Evolutionary conservation across 2,329 filamentous ascomycete genomes (phyloP).

Genomic region (Nothopassalora personata): DNA sequence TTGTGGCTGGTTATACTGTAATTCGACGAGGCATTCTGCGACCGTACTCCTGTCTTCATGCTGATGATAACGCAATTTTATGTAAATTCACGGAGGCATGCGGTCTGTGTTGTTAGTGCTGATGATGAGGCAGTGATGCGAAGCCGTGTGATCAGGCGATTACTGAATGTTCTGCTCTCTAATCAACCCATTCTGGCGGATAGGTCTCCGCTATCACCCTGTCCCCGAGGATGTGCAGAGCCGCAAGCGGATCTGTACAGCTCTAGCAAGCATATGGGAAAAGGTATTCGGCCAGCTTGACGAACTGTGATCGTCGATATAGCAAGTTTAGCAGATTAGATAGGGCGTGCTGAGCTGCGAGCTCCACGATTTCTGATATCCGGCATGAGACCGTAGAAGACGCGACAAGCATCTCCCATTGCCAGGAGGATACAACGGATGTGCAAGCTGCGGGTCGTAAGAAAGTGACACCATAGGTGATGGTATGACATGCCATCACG

Average conservation of each 20-base stretch:
- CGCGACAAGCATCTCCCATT: neutral
- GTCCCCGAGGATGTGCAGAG: neutral
- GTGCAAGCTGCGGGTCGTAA: neutral
- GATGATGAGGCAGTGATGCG: neutral
- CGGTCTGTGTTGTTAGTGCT: neutral
- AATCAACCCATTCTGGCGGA: neutral
- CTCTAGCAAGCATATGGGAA: neutral
- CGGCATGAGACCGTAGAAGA: neutral
- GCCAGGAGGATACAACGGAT: neutral
- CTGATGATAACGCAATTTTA: neutral
- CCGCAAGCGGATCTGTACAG: neutral
- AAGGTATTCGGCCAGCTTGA: neutral
- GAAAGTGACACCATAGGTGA: neutral
- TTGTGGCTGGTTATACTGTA: neutral
- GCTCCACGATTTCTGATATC: neutral
- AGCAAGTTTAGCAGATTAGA: neutral
- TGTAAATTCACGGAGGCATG: neutral
- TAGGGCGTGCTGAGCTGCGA: neutral
- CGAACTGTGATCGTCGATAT: slow-evolving; percentile 5
- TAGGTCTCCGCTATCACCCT: neutral
- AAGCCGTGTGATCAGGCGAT: neutral
- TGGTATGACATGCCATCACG: neutral
- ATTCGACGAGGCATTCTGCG: neutral
- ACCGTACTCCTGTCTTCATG: neutral
- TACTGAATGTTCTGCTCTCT: neutral